Evolutionary conservation across 169 alveolate genomes (phyloP), one percentile per base, ranked within the genome.

Genomic region (Eimeria zaria): DNA sequence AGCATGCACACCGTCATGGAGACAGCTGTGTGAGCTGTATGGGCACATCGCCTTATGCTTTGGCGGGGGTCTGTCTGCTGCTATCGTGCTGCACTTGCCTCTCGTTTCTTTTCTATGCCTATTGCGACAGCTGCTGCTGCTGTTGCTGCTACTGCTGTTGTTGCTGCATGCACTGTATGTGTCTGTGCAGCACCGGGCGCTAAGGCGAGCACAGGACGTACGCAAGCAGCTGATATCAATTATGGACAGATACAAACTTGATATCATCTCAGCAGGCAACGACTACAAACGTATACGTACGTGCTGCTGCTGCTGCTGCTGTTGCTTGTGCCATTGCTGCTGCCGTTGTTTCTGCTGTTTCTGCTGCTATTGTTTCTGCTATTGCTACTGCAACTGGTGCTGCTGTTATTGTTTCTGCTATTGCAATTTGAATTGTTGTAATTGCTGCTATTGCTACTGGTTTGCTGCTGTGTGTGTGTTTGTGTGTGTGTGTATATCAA

Each of bases 191-290:
- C 73, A 88, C 39, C 97, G 99, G 97, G 99, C 99, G 6, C 97
- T 99, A 96, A 97, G 99, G 90, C 98, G 99, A 90, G 99, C 99
- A 1, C 99, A 99, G 95, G 99, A 99, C 96, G 99, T 99, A 44
- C 95, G 99, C 73, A 99, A 99, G 95, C 99, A 99, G 96, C 98
- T 99, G 51, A 98, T 99, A 41, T 97, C 98, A 20, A 99, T 99
- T 83, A 99, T 99, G 98, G 99, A 99, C 94, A 98, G 99, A 93
- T 99, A 99, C 97, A 98, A 99, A 85, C 98, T 99, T 55, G 98
- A 98, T 89, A 98, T 99, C 18, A 96, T 97, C 18, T 98, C 99
- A 30, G 98, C 99, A 71, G 98, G 99, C 60, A 98, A 98, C 2
- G 99, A 99, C 84, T 98, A 98, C 94, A 99, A 98, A 16, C 98